Evolutionary conservation across 2,329 filamentous ascomycete species (phyloP).

Genomic region (Plenodomus biglobosus): DNA sequence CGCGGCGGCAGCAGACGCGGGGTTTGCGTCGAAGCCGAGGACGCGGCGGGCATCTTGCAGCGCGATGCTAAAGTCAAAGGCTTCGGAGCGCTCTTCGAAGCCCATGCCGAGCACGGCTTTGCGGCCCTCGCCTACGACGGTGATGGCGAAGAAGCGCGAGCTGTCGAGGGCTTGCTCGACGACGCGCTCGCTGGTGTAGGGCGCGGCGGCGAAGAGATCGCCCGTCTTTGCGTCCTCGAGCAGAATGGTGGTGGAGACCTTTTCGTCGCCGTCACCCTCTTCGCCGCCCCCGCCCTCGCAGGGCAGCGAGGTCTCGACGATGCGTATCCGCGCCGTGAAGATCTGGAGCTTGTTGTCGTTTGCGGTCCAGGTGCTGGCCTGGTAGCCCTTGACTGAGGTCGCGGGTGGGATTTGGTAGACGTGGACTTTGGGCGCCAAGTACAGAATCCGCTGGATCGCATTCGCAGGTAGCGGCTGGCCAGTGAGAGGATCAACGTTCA

Average conservation of each 20-base stretch:
- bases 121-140: conserved; percentile 73
- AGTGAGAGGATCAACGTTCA: conserved; percentile 72
- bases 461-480: conserved; percentile 67
- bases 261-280: no score
- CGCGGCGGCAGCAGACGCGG: conserved; percentile 12
- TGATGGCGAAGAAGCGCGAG: conserved; percentile 79
- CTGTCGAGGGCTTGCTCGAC: conserved; percentile 81
- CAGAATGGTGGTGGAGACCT: conserved; percentile 71
- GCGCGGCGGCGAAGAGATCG: conserved; percentile 79
- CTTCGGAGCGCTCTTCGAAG: conserved; percentile 82
- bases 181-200: conserved; percentile 65
- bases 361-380: conserved; percentile 73
- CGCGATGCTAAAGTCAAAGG: conserved; percentile 81
- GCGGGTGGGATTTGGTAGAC: conserved; percentile 86
- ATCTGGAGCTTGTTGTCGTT: conserved; percentile 70
- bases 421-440: conserved; percentile 72
- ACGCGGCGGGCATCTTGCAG: conserved; percentile 76
- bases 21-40: conserved; percentile 59
- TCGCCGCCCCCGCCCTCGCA: conserved; percentile 38
- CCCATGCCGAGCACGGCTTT: conserved; percentile 82
- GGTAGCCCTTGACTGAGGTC: conserved; percentile 75
- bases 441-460: conserved; percentile 83
- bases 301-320: conserved; percentile 72
- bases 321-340: conserved; percentile 79
- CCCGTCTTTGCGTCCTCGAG: conserved; percentile 74